Evolutionary conservation across 345 rosid species (phyloP), one percentile per base, ranked within the genome.

Genomic region (Eucalyptus polybractea): DNA sequence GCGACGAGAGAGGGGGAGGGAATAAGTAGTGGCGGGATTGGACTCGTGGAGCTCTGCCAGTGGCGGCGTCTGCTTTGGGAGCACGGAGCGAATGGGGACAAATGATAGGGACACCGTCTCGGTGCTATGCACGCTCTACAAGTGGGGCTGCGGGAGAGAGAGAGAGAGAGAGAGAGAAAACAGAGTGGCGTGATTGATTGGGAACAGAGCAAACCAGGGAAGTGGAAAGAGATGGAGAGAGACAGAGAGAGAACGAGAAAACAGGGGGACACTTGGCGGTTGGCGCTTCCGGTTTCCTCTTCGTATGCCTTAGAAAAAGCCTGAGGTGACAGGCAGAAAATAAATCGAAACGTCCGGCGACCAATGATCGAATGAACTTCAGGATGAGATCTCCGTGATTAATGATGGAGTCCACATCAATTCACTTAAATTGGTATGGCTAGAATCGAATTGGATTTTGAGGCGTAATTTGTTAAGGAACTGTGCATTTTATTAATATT

Each of bases 381-480:
- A 0, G 22, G 81, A 33, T 8, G 13, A 33, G 44, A 33, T 19
- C 44, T 37, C 3, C 81, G 44, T 33, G 44, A 69, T 33, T 2
- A 10, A 40, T 11, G 45, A 10, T 40, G 1, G 8, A 6, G 45
- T 19, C 83, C 14, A 17, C 10, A 33, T 9, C 4, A 5, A 16
- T 21, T 10, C 42, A 2, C 44, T 3, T 69, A 33, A 69, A 69
- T 17, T 17, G 5, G 21, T 10, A 17, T 1, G 5, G 81, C 17
- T 37, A 10, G 6, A 0, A 24, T 9, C 3, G 27, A 1, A 56
- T 21, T 17, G 13, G 29, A 56, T 56, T 24, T 24, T 22, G 62
- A 56, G 27, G 62, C 6, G 0, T 0, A 0, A 10, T 56, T 56
- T 4, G 6, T 24, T 1, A 56, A 25, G 13, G 29, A 56, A 24